Percentiles rank a stretch among this genome's conserved stretches.
Evolutionary conservation across 2,329 filamentous ascomycete genomes (phyloP).

Genomic region (Arthrobotrys iridis): DNA sequence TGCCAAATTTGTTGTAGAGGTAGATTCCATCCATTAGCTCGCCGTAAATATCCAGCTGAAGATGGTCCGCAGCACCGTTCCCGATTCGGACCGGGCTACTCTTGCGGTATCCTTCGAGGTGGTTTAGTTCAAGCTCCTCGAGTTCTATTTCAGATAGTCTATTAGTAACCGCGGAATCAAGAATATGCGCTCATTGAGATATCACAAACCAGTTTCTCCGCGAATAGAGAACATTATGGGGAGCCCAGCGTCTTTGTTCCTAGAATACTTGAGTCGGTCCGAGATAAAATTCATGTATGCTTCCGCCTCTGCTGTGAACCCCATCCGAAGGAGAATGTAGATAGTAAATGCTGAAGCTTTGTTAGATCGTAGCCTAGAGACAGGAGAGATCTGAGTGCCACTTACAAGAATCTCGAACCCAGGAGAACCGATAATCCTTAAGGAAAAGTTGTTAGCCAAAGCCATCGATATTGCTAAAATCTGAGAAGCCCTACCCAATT

Average conservation of each 20-base stretch:
- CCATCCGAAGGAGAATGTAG: conserved; percentile 75
- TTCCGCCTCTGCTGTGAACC: conserved; percentile 78
- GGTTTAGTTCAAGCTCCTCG: conserved; percentile 60
- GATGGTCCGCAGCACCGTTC: conserved; percentile 79
- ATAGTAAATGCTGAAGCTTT: conserved; percentile 33
- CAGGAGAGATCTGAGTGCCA: too few relatives aligned
- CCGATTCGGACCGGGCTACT: conserved; percentile 79
- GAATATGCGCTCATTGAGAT: conserved; percentile 74
- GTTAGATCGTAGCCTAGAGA: conserved; percentile 63
- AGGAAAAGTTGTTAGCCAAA: conserved; percentile 58
- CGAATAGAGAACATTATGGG: conserved; percentile 85
- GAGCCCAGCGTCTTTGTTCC: conserved; percentile 70
- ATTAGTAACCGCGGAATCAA: conserved; percentile 37
- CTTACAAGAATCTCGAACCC: conserved; percentile 75
- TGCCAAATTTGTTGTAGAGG: conserved; percentile 81
- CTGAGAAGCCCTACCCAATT: conserved; percentile 64
- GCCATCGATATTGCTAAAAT: neutral
- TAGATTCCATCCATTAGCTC: conserved; percentile 82
- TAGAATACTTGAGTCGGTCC: conserved; percentile 72
- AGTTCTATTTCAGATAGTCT: conserved; percentile 9
- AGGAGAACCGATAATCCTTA: conserved; percentile 76
- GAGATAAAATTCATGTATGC: conserved; percentile 81
- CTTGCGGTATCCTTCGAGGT: conserved; percentile 77
- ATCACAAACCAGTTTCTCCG: conserved; percentile 67
- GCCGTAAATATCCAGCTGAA: conserved; percentile 82